A percentile compares a stretch with the other conserved stretches of the same genome.
Conservation (phyloP, 2,329 filamentous ascomycete genomes). For the Calonectria naviculata region DNA sequence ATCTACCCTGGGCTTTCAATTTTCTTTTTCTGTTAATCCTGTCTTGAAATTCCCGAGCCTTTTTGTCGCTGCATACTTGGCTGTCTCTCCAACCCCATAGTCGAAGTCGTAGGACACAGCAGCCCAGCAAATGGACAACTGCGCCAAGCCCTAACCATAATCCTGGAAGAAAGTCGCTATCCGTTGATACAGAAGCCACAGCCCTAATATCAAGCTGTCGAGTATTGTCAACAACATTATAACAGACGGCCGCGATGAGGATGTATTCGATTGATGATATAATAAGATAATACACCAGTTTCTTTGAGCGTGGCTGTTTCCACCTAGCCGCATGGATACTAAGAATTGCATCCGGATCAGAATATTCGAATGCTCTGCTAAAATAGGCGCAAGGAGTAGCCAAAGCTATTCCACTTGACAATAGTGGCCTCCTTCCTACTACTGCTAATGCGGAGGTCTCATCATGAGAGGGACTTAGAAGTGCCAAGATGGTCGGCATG, state of each 20-base stretch:
- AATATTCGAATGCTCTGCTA: constrained; percentile 18
- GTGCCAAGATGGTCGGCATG: constrained; percentile 17
- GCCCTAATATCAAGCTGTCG: neutral
- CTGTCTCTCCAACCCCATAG: constrained; percentile 7
- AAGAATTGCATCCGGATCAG: constrained; percentile 6
- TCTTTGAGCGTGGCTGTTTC: neutral
- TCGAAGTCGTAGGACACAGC: constrained; percentile 6
- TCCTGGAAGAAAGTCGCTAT: constrained; percentile 3
- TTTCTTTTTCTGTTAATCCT: neutral
- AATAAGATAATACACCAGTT: neutral
- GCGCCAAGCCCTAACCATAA: neutral
- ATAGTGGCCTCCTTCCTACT: constrained; percentile 6
- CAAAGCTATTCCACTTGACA: constrained; percentile 9
- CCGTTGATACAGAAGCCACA: constrained; percentile 8
- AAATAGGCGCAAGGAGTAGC: constrained; percentile 14
- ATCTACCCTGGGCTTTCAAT: neutral
- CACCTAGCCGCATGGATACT: neutral
- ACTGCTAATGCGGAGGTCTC: constrained; percentile 11
- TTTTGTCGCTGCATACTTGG: neutral
- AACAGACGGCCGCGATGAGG: neutral
- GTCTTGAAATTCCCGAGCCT: neutral
- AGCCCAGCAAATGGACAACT: neutral
- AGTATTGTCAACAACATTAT: constrained; percentile 8
- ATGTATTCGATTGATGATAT: constrained; percentile 4
- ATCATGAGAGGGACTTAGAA: constrained; percentile 9